Base-by-base conservation (phyloP, 2,329 filamentous ascomycete species). In the Apiospora malaysiana region DNA sequence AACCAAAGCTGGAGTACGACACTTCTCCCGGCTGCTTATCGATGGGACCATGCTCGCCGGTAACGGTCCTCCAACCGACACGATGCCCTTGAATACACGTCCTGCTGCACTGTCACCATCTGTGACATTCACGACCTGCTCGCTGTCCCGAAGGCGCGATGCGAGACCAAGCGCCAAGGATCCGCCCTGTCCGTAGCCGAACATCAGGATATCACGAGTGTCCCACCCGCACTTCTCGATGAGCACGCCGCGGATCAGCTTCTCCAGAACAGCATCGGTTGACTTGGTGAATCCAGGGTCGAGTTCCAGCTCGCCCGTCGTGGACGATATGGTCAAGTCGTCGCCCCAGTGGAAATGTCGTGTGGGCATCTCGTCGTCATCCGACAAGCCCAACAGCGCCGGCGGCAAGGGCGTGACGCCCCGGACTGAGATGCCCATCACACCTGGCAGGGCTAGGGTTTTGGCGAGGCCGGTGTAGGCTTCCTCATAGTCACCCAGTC, bases 371-470 rank as follows among this genome's bases (percentile, higher is more conserved):
- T 66, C 63, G 37, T 73, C 74, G 18, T 72, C 74, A 40, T 73
- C 76, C 16, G 76, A 72, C 7, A 76, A 71, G 40, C 90, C 90
- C 2, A 90, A 85, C 6, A 95, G 82, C 65, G 90, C 86, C 69
- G 93, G 89, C 1, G 93, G 92, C 6, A 97, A 84, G 0, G 89
- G 88, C 32, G 85, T 85, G 0, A 92, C 90, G 0, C 91, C 94
- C 77, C 92, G 92, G 56, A 97, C 84, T 8, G 93, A 88, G 69
- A 97, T 88, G 76, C 90, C 90, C 70, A 91, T 87, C 69, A 94
- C 94, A 77, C 94, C 93, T 0, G 94, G 94, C 3, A 97, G 88
- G 72, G 87, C 85, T 72, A 97, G 82, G 75, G 89, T 90, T 70
- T 85, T 84, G 25, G 91, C 93, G 72, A 97, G 92, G 63, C 83